Percentiles rank a stretch among this genome's conserved stretches.
phyloP scores from a whole-genome alignment of 1,284 basidiomycete genomes.

The Pholiota adiposa region DNA sequence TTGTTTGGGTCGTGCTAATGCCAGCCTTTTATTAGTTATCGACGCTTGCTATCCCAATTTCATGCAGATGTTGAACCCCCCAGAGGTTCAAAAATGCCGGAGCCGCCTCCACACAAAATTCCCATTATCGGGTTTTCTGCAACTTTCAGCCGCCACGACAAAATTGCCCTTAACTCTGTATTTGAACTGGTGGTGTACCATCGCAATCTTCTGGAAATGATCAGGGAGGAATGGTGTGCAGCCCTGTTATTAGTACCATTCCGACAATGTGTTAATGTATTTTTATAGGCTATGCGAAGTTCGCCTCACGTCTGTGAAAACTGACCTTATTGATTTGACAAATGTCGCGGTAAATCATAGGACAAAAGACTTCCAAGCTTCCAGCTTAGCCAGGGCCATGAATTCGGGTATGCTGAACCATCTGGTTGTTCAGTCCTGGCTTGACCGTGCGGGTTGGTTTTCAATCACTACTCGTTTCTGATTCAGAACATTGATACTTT shows the following conservation, averaged over 20 bases:
- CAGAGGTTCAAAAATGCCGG: slow-evolving; percentile 50
- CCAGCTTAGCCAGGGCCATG: slow-evolving; percentile 77
- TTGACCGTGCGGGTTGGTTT: slow-evolving; percentile 73
- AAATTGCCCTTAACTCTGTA: slow-evolving; percentile 85
- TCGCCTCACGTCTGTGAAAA: slow-evolving; percentile 81
- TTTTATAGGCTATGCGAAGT: slow-evolving; percentile 78
- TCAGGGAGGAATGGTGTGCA: slow-evolving; percentile 85
- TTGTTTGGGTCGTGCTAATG: too few relatives aligned
- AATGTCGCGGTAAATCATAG: slow-evolving; percentile 65
- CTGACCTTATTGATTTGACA: slow-evolving; percentile 72
- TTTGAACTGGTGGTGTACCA: slow-evolving; percentile 96
- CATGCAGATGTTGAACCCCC: slow-evolving; percentile 61
- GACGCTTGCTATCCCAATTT: slow-evolving; percentile 79
- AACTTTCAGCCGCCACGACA: slow-evolving; percentile 93
- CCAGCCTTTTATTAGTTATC: slow-evolving; percentile 79
- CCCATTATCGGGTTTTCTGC: slow-evolving; percentile 96
- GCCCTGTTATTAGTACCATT: neutral
- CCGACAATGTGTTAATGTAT: slow-evolving; percentile 8
- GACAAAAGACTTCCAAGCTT: slow-evolving; percentile 81
- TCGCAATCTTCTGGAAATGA: slow-evolving; percentile 90
- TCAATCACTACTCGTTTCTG: too few relatives aligned
- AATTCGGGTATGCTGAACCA: slow-evolving; percentile 80
- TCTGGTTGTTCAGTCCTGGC: slow-evolving; percentile 80
- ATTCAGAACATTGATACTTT: too few relatives aligned
- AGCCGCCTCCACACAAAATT: slow-evolving; percentile 51